phyloP scores from a whole-genome alignment of 2,329 filamentous ascomycete genomes.

The Colletotrichum sp. region DNA sequence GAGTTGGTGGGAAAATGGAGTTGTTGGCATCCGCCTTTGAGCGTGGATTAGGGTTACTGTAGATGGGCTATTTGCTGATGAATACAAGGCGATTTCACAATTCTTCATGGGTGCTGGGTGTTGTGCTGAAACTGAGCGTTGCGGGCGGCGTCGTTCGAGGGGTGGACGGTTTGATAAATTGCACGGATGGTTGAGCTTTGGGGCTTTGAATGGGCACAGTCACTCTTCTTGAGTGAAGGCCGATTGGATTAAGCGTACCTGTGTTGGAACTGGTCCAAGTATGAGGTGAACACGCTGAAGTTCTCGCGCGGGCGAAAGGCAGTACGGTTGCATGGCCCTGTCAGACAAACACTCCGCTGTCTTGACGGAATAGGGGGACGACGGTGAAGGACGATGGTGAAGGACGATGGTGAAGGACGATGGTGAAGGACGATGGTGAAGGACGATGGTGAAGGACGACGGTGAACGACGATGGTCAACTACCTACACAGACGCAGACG shows the following conservation, averaged over 20 bases:
- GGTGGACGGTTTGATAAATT: not conserved
- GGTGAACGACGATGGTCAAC: too few relatives aligned
- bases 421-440: too few relatives aligned
- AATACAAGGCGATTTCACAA: not conserved
- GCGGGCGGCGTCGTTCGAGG: too few relatives aligned
- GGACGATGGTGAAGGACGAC: too few relatives aligned
- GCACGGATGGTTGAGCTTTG: rapidly evolving
- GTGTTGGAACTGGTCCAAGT: rapidly evolving
- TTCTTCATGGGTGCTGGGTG: not conserved
- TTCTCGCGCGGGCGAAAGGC: not conserved
- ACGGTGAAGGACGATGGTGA: too few relatives aligned
- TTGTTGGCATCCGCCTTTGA: not conserved
- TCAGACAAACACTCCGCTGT: not conserved
- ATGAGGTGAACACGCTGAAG: rapidly evolving
- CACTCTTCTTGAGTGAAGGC: not conserved
- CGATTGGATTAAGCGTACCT: not conserved
- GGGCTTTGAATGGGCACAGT: not conserved
- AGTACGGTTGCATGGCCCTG: rapidly evolving
- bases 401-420: not conserved
- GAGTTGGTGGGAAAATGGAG: not conserved
- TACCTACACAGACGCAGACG: too few relatives aligned
- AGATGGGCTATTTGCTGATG: not conserved
- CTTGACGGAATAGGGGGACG: not conserved
- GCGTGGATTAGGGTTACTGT: not conserved
- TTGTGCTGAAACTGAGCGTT: too few relatives aligned